Evolutionary conservation across 2,329 filamentous ascomycete genomes (phyloP), one percentile per base, ranked within the genome.

Genomic region (Colletotrichum musicola): DNA sequence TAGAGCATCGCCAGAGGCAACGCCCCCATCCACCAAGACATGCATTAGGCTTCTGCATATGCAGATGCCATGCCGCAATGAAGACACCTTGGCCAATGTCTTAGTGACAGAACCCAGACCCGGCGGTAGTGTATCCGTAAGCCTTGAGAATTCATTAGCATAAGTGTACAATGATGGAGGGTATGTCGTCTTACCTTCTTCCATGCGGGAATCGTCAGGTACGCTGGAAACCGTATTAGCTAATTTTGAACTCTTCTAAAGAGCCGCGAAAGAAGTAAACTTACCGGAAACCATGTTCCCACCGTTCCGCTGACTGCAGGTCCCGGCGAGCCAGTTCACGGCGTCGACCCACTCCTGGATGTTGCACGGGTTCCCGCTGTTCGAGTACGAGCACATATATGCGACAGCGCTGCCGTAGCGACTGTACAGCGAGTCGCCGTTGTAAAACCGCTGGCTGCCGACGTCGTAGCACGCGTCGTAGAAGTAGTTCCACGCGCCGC

Each of bases 401-500:
- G 53, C 53, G 35, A 42, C 35, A 6, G 53, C 53, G 53, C 30
- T 55, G 53, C 53, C 53, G 35, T 55, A 55, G 16, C 53, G 53
- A n/a, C 30, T 40, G 53, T 55, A 55, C 6, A 55, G 53, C 9
- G 53, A 12, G 14, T 55, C 53, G 53, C 53, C 53, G 53, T 42
- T 55, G 53, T 55, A 55, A 16, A 55, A 55, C 10, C 53, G 27
- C 13, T 38, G 53, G 18, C 53, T 20, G 53, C 53, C 35, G 16
- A 13, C 27, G 13, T 55, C 53, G 13, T 40, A 10, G 35, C 53
- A 55, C 27, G 16, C 53, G 53, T 10, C 6, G 35, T 40, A 55
- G 35, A 55, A 55, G 27, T 42, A 42, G 14, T 55, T 27, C 53
- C 53, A 55, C n/a, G 53, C 53, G n/a, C 53, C 53, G 30, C 53